Percentiles rank a stretch among this genome's conserved stretches.
phyloP scores from a whole-genome alignment of 1,284 basidiomycete genomes.

The Testicularia cyperi region DNA sequence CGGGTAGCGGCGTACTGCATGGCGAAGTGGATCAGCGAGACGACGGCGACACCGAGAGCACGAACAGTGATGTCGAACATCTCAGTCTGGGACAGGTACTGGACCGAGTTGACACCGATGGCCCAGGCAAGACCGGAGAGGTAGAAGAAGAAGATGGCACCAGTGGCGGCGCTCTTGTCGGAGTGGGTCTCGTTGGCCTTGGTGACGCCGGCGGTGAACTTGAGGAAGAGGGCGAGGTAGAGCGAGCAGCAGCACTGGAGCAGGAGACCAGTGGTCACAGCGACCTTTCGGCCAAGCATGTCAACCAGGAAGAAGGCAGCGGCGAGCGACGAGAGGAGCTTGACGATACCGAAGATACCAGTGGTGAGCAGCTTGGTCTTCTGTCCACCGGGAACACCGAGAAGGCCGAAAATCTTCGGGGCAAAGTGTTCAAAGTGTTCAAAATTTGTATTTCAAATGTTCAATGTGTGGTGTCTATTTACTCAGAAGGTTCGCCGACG shows the following conservation, averaged over 20 bases:
- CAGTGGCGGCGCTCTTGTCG: constrained; percentile 24
- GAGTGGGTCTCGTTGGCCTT: constrained; percentile 29
- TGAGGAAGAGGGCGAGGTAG: constrained; percentile 42
- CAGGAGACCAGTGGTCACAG: constrained; percentile 31
- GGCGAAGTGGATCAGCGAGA: constrained; percentile 38
- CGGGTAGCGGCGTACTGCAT: constrained; percentile 43
- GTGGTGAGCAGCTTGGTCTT: constrained; percentile 38
- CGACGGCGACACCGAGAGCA: constrained; percentile 33
- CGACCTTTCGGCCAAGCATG: constrained; percentile 36
- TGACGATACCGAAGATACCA: constrained; percentile 43
- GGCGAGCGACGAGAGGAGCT: constrained; percentile 42
- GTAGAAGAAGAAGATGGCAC: constrained; percentile 44
- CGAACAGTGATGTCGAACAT: constrained; percentile 35
- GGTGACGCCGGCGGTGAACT: constrained; percentile 21
- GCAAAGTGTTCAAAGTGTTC: too few relatives aligned
- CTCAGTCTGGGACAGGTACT: constrained; percentile 41
- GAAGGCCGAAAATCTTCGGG: constrained; percentile 36
- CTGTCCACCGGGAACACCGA: constrained; percentile 32
- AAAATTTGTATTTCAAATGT: too few relatives aligned
- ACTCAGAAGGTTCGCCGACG: too few relatives aligned
- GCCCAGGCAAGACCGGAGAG: constrained; percentile 41
- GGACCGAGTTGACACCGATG: constrained; percentile 44
- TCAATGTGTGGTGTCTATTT: too few relatives aligned
- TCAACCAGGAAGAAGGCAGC: constrained; percentile 46
- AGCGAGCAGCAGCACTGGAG: constrained; percentile 31